phyloP scores from a whole-genome alignment of 768 basidiomycete genomes.

The Leccinum variicolor region DNA sequence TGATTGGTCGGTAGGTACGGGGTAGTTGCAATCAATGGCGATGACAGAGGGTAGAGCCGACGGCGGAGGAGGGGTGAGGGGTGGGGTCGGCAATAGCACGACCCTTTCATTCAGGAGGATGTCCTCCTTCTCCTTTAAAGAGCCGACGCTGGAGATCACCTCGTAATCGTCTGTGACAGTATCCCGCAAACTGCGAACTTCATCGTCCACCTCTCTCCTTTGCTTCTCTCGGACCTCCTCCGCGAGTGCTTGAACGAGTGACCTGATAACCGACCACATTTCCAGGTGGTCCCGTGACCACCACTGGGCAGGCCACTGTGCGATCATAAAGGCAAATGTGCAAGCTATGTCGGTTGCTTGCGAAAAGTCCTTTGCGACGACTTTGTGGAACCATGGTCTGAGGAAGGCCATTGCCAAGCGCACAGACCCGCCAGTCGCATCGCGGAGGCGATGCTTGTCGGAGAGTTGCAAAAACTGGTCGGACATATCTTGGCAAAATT shows the following conservation, averaged over 20 bases:
- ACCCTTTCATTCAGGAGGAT: slow-evolving; percentile 2
- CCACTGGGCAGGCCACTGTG: slow-evolving; percentile 66
- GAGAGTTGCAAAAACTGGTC: slow-evolving; percentile 56
- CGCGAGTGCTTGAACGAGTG: slow-evolving; percentile 56
- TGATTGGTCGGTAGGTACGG: not conserved
- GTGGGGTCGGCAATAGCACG: slow-evolving; percentile 18
- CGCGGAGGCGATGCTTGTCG: slow-evolving; percentile 54
- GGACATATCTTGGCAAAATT: slow-evolving; percentile 70
- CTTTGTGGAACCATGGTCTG: slow-evolving; percentile 64
- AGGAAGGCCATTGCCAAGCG: slow-evolving; percentile 65
- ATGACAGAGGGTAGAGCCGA: slow-evolving; percentile 15
- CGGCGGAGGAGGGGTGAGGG: slow-evolving; percentile 19
- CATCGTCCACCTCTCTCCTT: slow-evolving; percentile 38
- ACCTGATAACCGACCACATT: slow-evolving; percentile 54
- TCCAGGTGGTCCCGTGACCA: slow-evolving; percentile 66
- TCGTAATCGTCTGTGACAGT: slow-evolving; percentile 47
- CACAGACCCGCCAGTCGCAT: slow-evolving; percentile 66
- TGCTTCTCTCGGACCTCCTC: slow-evolving; percentile 61
- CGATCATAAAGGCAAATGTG: slow-evolving; percentile 47
- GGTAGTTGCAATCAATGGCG: slow-evolving; percentile 13
- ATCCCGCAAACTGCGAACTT: slow-evolving; percentile 46
- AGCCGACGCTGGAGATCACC: slow-evolving; percentile 21
- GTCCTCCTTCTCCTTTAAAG: slow-evolving; percentile 13
- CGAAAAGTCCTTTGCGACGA: slow-evolving; percentile 40
- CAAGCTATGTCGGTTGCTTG: slow-evolving; percentile 36